Base-by-base conservation (phyloP, 257 asterid species). In the Datura wrightii region DNA sequence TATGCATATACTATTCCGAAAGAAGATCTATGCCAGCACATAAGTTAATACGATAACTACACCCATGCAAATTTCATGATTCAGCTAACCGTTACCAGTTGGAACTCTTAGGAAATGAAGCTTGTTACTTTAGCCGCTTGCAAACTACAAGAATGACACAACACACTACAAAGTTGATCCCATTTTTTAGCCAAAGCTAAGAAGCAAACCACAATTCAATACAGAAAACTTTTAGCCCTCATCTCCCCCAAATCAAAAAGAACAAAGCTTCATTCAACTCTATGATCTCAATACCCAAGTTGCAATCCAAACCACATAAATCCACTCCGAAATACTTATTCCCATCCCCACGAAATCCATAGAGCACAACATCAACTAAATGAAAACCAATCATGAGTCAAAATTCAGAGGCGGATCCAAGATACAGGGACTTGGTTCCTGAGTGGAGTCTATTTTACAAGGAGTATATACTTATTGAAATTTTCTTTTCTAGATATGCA, bases 1-100 rank as follows among this genome's bases (percentile, higher is more conserved):
- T 59, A 59, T 8, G 36, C 36, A 59, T 8, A 59, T 19, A 72
- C 10, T 48, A 19, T 72, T 44, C 39, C 10, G 16, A 72, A 48
- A 72, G 80, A 10, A 72, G 10, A 72, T 72, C 58, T 19, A 10
- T 24, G 58, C 39, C 80, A 72, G 80, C 80, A 48, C 39, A 72
- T 24, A 52, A 19, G 41, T 46, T 19, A 41, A 72, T 46, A 72
- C 6, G 58, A 46, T n/a, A 72, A 72, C 58, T 48, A 46, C 6
- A 2, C 6, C 58, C 41, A 10, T 0, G 10, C 39, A n/a, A 46
- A 72, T 44, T 24, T 72, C 41, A 46, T 72, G 80, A 10, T 44
- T 46, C 39, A 72, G 53, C 58, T 3, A 48, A 19, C 41, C 46
- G 59, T 46, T 72, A 10, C 16, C 39, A 46, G 19, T 71, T 71